These are phyloP conservation scores for Maudiozyma pseudohumilis DNA, from an alignment of 805 yeast species.

Conservation along the genomic window DNA sequence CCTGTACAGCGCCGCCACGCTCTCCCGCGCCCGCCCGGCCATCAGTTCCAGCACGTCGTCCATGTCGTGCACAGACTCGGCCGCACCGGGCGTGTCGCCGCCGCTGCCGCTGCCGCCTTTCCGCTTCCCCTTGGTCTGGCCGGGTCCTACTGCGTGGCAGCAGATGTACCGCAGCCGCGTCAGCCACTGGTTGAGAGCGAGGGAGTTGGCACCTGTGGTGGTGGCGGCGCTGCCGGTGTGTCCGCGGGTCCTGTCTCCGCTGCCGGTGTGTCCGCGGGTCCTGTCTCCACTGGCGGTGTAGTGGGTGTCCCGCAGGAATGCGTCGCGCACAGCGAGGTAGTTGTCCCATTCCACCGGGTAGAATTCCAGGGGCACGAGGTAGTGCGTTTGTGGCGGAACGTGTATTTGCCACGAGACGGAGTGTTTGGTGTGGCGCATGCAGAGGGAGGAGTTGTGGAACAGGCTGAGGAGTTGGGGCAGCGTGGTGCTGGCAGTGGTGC, in stretches of 20 bases:
- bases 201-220: too few species aligned
- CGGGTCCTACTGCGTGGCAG: slow-evolving; percentile 53
- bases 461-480: slow-evolving; percentile 33
- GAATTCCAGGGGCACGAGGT: slow-evolving; percentile 62
- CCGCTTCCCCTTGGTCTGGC: not conserved
- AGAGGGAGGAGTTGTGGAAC: slow-evolving; percentile 45
- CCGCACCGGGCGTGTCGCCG: slow-evolving; percentile 5
- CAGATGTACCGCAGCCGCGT: slow-evolving; percentile 65
- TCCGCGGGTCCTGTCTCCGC: slow-evolving; percentile 40
- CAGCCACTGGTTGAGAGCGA: slow-evolving; percentile 63
- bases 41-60: slow-evolving; percentile 61
- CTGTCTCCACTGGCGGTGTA: slow-evolving; percentile 43
- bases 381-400: slow-evolving; percentile 70
- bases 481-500: slow-evolving; percentile 4
- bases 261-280: slow-evolving; percentile 35
- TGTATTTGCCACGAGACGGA: slow-evolving; percentile 70
- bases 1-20: slow-evolving; percentile 41
- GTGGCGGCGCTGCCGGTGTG: slow-evolving; percentile 44
- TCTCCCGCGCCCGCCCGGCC: slow-evolving; percentile 45
- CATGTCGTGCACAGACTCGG: slow-evolving; percentile 28
- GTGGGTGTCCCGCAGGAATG: too few species aligned
- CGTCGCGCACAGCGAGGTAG: slow-evolving; percentile 53
- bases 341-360: slow-evolving; percentile 78
- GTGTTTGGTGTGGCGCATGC: slow-evolving; percentile 65
- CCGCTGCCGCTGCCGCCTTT: not conserved